Evolutionary conservation across 2,329 filamentous ascomycete genomes (phyloP).

Genomic region (Sporothrix schenckii): DNA sequence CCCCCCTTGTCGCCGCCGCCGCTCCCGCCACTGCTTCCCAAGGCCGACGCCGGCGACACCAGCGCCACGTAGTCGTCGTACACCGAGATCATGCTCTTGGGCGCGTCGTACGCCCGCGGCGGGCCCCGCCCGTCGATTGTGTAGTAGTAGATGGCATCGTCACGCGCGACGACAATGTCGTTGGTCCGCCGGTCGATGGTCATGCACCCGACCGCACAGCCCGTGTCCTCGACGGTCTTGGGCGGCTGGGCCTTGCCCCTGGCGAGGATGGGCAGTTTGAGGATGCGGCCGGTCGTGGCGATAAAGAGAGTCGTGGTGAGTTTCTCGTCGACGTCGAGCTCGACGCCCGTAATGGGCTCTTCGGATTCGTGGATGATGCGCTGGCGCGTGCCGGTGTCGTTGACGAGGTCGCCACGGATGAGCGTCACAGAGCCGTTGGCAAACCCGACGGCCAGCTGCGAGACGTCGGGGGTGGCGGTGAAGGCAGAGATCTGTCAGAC

Average conservation of each 20-base stretch:
- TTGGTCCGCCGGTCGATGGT: conserved; percentile 76
- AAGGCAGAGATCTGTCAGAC: conserved; percentile 75
- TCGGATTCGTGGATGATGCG: conserved; percentile 95
- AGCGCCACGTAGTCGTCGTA: conserved; percentile 86
- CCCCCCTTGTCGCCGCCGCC: background rate
- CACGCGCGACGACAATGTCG: conserved; percentile 86
- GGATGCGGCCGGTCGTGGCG: conserved; percentile 82
- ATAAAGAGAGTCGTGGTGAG: conserved; percentile 85
- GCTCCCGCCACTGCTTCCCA: conserved; percentile 39
- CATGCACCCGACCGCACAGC: conserved; percentile 95
- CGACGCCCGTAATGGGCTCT: conserved; percentile 90
- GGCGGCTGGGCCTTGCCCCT: conserved; percentile 88
- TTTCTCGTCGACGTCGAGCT: conserved; percentile 65
- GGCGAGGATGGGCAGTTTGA: conserved; percentile 84
- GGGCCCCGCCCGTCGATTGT: conserved; percentile 80
- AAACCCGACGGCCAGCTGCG: conserved; percentile 92
- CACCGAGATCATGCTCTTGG: conserved; percentile 78
- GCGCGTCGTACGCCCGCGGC: conserved; percentile 87
- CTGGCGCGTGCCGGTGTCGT: conserved; percentile 92
- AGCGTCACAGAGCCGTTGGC: conserved; percentile 93
- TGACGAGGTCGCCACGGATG: conserved; percentile 89
- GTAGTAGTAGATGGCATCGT: conserved; percentile 96
- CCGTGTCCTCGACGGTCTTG: conserved; percentile 83
- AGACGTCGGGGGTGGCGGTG: conserved; percentile 81
- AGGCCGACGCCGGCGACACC: conserved; percentile 69